Evolutionary conservation across 2,329 filamentous ascomycete species (phyloP).

Genomic region (Aureobasidium sp.): DNA sequence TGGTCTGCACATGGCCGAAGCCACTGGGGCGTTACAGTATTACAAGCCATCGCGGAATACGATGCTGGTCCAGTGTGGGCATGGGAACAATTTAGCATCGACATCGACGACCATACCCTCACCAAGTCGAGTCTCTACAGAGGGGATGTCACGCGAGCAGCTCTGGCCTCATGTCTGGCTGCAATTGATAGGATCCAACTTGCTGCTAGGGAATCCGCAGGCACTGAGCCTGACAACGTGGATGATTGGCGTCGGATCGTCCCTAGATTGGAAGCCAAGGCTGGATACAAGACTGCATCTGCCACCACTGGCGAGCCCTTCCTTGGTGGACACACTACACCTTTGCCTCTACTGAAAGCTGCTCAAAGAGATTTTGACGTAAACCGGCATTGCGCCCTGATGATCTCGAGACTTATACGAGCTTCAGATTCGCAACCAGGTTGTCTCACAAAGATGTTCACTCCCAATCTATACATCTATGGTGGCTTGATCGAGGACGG

Average conservation of each 20-base stretch:
- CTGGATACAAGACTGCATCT: slow-evolving; percentile 24
- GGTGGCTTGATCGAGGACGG: slow-evolving; percentile 33
- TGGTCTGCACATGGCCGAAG: slow-evolving; percentile 26
- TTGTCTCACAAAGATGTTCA: slow-evolving; percentile 31
- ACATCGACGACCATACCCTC: slow-evolving; percentile 32
- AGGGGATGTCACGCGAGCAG: slow-evolving; percentile 31
- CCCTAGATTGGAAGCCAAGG: slow-evolving; percentile 21
- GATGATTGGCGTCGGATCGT: slow-evolving; percentile 13
- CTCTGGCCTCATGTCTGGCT: slow-evolving; percentile 29
- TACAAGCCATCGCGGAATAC: slow-evolving; percentile 33
- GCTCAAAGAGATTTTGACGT: slow-evolving; percentile 31
- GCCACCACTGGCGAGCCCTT: slow-evolving; percentile 30
- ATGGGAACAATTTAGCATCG: slow-evolving; percentile 34
- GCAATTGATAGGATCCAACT: slow-evolving; percentile 31
- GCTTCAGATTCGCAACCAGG: slow-evolving; percentile 36
- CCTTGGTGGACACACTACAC: slow-evolving; percentile 30
- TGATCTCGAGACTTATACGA: slow-evolving; percentile 36
- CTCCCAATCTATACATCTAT: slow-evolving; percentile 32
- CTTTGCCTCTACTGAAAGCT: slow-evolving; percentile 33
- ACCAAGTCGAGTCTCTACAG: slow-evolving; percentile 36
- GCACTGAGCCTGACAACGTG: background rate
- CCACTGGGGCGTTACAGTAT: slow-evolving; percentile 35
- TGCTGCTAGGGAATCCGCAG: slow-evolving; percentile 15
- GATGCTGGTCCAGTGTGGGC: slow-evolving; percentile 39
- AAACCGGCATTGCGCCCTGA: slow-evolving; percentile 26